Conservation (phyloP, 257 asterid genomes). For the Plectranthus barbatus region DNA sequence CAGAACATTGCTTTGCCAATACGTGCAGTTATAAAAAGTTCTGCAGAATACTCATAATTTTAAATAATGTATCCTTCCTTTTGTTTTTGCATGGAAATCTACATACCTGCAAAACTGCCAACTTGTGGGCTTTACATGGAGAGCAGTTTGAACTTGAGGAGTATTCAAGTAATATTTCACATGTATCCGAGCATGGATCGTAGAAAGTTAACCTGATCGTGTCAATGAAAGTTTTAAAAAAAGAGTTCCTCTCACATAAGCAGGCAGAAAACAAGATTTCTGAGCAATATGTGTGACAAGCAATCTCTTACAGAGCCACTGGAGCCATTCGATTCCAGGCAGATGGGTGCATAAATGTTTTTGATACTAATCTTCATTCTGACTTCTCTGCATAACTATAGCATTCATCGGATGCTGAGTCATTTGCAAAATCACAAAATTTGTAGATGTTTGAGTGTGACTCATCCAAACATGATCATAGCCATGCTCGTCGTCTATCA, state of each 20-base stretch:
- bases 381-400: background rate
- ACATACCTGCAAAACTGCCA: constrained; percentile 25
- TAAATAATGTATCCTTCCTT: background rate
- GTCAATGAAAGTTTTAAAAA: background rate
- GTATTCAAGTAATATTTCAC: constrained; percentile 19
- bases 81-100: background rate
- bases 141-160: constrained; percentile 25
- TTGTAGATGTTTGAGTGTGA: constrained; percentile 10
- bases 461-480: constrained; percentile 26
- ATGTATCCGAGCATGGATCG: constrained; percentile 28
- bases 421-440: constrained; percentile 15
- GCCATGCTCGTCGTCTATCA: constrained; percentile 16
- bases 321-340: background rate
- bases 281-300: background rate
- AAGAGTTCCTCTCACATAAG: background rate
- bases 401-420: constrained; percentile 6
- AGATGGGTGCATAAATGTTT: constrained; percentile 6
- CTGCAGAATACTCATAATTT: background rate
- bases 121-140: constrained; percentile 27
- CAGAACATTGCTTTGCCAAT: constrained; percentile 15
- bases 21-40: constrained; percentile 4
- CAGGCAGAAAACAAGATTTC: background rate
- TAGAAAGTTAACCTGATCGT: constrained; percentile 14
- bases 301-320: background rate
- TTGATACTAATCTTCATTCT: background rate